Evolutionary conservation across 1,284 basidiomycete genomes (phyloP), one percentile per base, ranked within the genome.

Genomic region (Apiotrichum gamsii): DNA sequence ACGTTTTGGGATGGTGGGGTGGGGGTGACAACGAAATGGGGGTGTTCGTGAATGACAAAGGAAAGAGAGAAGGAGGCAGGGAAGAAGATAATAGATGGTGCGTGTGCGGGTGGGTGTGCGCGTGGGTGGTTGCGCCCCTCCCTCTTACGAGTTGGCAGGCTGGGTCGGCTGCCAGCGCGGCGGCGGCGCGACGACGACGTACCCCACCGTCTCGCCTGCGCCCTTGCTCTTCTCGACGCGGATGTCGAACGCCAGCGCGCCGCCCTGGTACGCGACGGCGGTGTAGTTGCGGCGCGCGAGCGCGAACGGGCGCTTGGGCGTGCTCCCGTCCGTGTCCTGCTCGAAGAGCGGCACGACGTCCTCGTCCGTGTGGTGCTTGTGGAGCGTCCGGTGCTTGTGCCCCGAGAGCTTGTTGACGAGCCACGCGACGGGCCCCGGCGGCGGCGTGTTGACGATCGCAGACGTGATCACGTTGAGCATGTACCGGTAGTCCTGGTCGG

Each of bases 231-330:
- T 86, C 70, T 98, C 94, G 5, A 97, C 82, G 2, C 87, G 80
- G 56, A 97, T 80, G 58, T 91, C 86, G 56, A 91, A 96, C n/a
- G 81, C 70, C 43, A 97, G 66, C 15, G 87, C 84, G 0, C 83
- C 83, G 2, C 78, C 78, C 4, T 69, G 61, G 72, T 80, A 85
- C 25, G 79, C 74, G 5, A 87, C 81, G n/a, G 78, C 77, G 59
- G 89, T 86, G 82, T 90, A 98, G 70, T 98, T 98, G 34, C 94
- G 79, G 40, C 82, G 77, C 1, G 87, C 86, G 80, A 52, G 39
- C 3, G 45, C 37, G 33, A 28, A 51, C 4, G 49, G 45, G 8
- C 36, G 32, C n/a, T 32, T 32, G 24, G 32, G 18, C 19, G 42
- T 83, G 3, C 78, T 76, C 0, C 87, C 93, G 52, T 89, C 80